phyloP scores from a whole-genome alignment of 768 basidiomycete species.

The Scleroderma citrinum region DNA sequence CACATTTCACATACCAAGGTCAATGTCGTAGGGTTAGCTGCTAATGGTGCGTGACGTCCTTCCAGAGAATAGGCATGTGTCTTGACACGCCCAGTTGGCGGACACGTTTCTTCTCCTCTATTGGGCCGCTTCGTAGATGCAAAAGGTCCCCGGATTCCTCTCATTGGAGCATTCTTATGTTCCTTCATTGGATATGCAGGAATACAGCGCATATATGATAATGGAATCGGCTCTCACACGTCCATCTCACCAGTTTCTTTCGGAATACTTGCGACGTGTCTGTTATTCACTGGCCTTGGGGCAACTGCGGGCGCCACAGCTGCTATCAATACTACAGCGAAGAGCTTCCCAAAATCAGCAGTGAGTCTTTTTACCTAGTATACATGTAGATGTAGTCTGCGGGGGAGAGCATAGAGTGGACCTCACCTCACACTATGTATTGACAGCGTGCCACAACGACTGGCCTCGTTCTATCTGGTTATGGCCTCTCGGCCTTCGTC shows the following conservation, averaged over 20 bases:
- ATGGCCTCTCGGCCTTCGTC: slow-evolving; percentile 86
- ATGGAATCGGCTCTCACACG: slow-evolving; percentile 30
- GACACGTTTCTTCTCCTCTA: slow-evolving; percentile 46
- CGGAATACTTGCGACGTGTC: slow-evolving; percentile 48
- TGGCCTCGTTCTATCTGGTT: slow-evolving; percentile 80
- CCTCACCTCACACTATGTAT: slow-evolving; percentile 4
- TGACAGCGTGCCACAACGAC: slow-evolving; percentile 70
- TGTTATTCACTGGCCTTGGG: slow-evolving; percentile 67
- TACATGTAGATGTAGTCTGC: not conserved
- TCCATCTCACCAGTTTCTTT: slow-evolving; percentile 39
- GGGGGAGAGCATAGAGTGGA: not conserved
- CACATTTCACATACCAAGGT: slow-evolving; percentile 68
- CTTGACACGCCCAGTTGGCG: slow-evolving; percentile 34
- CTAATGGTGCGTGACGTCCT: slow-evolving; percentile 46
- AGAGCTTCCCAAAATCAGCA: slow-evolving; percentile 63
- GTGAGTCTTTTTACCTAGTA: slow-evolving; percentile 32
- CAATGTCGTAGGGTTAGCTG: slow-evolving; percentile 69
- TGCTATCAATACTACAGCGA: slow-evolving; percentile 71
- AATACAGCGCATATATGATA: slow-evolving; percentile 56
- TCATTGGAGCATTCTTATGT: slow-evolving; percentile 48
- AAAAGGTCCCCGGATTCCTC: slow-evolving; percentile 58
- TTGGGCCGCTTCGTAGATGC: slow-evolving; percentile 71
- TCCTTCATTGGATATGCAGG: slow-evolving; percentile 68
- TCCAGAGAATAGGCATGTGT: not conserved
- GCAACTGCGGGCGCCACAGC: slow-evolving; percentile 61